Evolutionary conservation across 164 flowering plant genomes (phyloP), one percentile per base, ranked within the genome.

Genomic region (Annona cherimola): DNA sequence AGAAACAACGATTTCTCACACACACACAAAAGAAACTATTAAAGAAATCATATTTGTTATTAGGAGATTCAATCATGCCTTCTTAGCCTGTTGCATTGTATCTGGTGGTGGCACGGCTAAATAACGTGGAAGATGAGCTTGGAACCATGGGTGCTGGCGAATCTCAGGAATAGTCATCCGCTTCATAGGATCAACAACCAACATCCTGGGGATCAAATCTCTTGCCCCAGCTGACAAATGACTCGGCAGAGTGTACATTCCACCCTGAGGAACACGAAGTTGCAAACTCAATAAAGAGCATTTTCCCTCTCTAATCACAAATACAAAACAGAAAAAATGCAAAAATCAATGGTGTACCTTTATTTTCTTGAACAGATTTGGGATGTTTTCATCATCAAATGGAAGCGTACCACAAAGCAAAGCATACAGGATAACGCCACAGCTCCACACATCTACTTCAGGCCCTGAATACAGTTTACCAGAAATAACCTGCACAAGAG

Each of bases 341-440:
- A 14, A 14, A 5, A 69, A 18, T 69, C 35, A 59, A 69, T 54
- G 12, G 3, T 45, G 40, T 63, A 83, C 86, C 83, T 79, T 81
- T 20, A 84, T 84, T 78, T 81, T 84, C 71, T 78, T 78, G 73
- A 78, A 84, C 19, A 84, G 77, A 66, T 78, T 81, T 8, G 83
- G 79, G 73, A 81, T 79, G 55, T 84, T 84, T 64, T 79, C 86
- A 73, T 83, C 86, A 60, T 83, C 86, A 70, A 83, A 83, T 39
- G 86, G 86, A 65, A 83, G 86, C 44, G 81, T 77, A 19, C 84
- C 86, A 81, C 84, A 81, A 26, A 83, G 83, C 69, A 83, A 79
- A 41, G 86, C 84, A 77, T 83, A 83, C 68, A 83, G 75, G 73
- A 81, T 81, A 54, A 83, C 86, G 63, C 86, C 86, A 73, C 84